phyloP scores from a whole-genome alignment of 2,329 filamentous ascomycete species.

The Trichoderma atrobrunneum region DNA sequence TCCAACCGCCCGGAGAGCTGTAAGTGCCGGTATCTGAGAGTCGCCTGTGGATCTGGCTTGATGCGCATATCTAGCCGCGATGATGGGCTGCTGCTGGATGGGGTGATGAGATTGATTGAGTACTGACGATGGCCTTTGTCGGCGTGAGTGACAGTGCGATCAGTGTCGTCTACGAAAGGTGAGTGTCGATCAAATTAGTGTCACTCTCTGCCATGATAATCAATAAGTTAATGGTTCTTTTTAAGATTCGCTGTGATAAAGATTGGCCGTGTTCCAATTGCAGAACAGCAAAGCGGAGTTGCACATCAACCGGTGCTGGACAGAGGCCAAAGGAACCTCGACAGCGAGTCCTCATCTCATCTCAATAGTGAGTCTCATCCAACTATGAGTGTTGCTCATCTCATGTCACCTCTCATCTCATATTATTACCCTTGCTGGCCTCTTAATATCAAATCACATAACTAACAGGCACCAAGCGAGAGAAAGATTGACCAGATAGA shows the following conservation, averaged over 20 bases:
- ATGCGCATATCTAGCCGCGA: not conserved
- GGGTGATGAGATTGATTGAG: not conserved
- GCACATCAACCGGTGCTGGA: conserved; percentile 53
- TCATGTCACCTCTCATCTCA: not conserved
- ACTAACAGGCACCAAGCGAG: conserved; percentile 38
- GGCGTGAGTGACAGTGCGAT: conserved; percentile 40
- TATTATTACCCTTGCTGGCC: no score
- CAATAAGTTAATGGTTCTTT: not conserved
- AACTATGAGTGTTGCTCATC: not conserved
- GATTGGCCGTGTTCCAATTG: conserved; percentile 58
- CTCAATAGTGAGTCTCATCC: conserved; percentile 52
- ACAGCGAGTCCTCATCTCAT: conserved; percentile 57
- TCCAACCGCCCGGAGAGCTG: conserved; percentile 34
- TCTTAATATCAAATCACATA: no score
- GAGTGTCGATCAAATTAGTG: conserved; percentile 22
- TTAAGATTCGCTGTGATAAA: conserved; percentile 58
- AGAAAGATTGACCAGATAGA: conserved; percentile 52
- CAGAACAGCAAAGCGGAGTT: conserved; percentile 50
- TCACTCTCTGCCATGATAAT: not conserved
- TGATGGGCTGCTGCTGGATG: not conserved
- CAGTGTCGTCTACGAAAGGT: conserved; percentile 45
- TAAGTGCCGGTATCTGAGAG: conserved; percentile 28
- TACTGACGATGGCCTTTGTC: not conserved
- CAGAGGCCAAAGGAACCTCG: conserved; percentile 54
- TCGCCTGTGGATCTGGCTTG: not conserved